Evolutionary conservation across 345 rosid genomes (phyloP), one percentile per base, ranked within the genome.

Genomic region (Conringia planisiliqua): DNA sequence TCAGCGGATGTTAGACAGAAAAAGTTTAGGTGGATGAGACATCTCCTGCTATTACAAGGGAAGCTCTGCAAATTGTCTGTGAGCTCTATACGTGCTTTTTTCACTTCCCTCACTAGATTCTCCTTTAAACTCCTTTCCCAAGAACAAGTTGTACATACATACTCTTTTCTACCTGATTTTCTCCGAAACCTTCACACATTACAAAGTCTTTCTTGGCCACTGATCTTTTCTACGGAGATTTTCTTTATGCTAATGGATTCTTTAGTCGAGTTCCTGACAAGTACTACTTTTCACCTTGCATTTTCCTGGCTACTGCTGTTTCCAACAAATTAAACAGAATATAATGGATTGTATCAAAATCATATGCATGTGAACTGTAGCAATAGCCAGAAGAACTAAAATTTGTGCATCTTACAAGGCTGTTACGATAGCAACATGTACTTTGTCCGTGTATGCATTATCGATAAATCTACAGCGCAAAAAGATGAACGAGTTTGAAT

Each of bases 81-180:
- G 0, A 48, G 62, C 54, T 27, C 51, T 32, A 5, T 75, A 90
- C 98, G 92, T 70, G 96, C 95, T 79, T 86, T 85, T 67, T 80
- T 82, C 4, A 83, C 98, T 83, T 93, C 93, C 78, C 84, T 86
- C 9, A 89, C 90, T 43, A 93, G 74, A 70, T 87, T 80, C 69
- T 93, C 98, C 47, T 89, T 89, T 74, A 82, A 32, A 66, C 83
- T 87, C 77, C 83, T 72, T 83, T 79, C 48, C 91, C 85, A 55
- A 85, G 81, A 36, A 85, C 86, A 79, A 93, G 90, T n/a, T n/a
- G n/a, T n/a, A n/a, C n/a, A n/a, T n/a, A n/a, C n/a, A 90, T 79
- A 74, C 97, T 89, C 82, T 82, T 73, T 59, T 86, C 89, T 10
- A 85, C 85, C 74, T 93, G 97, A 60, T 76, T 80, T 4, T 76